phyloP scores from a whole-genome alignment of 805 yeast species.

The Lipomyces lipofer region DNA sequence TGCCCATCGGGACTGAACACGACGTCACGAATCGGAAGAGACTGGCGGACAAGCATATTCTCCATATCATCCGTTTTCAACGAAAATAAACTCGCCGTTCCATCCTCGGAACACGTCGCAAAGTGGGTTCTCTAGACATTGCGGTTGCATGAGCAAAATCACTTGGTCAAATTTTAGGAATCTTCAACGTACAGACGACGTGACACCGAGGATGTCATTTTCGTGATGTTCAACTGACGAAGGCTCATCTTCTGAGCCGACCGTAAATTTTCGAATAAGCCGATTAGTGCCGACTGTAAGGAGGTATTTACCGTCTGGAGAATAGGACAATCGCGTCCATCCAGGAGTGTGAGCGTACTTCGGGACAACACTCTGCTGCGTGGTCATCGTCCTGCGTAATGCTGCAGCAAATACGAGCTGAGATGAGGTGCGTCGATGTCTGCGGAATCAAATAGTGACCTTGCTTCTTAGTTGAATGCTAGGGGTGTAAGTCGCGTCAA shows the following conservation, averaged over 20 bases:
- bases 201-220: conserved; percentile 34
- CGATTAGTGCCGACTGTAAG: conserved; percentile 42
- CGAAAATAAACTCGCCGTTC: conserved; percentile 39
- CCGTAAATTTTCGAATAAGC: conserved; percentile 39
- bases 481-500: too few relatives aligned
- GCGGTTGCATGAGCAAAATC: too few relatives aligned
- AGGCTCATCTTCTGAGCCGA: conserved; percentile 39
- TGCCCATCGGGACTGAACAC: conserved; percentile 41
- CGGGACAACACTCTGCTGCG: conserved; percentile 28
- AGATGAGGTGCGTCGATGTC: too few relatives aligned
- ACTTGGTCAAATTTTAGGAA: too few relatives aligned
- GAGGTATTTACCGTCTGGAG: conserved; percentile 38
- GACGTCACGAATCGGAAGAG: conserved; percentile 41
- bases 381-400: conserved; percentile 2
- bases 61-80: conserved; percentile 31
- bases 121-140: conserved; percentile 34
- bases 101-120: conserved; percentile 49
- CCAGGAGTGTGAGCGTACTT: conserved; percentile 43
- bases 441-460: too few relatives aligned
- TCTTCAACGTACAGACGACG: conserved; percentile 27
- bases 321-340: conserved; percentile 38
- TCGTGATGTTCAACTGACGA: conserved; percentile 37
- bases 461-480: too few relatives aligned
- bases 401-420: too few relatives aligned
- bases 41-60: conserved; percentile 34